A percentile compares a stretch with the other conserved stretches of the same genome.
phyloP scores from a whole-genome alignment of 2,329 filamentous ascomycete species.

The Paradendryphiella salina region DNA sequence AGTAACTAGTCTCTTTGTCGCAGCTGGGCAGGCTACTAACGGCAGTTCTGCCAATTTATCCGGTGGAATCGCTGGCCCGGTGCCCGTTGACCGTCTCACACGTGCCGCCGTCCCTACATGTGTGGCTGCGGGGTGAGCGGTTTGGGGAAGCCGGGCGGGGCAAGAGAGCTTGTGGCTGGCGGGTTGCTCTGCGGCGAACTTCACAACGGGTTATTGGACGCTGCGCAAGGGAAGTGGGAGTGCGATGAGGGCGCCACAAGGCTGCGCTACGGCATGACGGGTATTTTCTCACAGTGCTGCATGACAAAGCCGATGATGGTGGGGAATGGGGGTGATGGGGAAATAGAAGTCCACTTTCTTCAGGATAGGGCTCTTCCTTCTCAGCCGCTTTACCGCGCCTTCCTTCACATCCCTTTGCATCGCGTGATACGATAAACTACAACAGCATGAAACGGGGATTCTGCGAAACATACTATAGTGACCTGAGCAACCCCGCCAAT shows the following conservation, averaged over 20 bases:
- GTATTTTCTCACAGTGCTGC: constrained; percentile 1
- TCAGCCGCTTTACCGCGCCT: not conserved
- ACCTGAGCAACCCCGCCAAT: too few relatives aligned
- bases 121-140: constrained; percentile 21
- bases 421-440: too few relatives aligned
- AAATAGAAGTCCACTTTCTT: not conserved
- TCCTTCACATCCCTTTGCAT: not conserved
- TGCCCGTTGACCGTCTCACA: constrained; percentile 8
- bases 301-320: not conserved
- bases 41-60: constrained; percentile 27
- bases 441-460: too few relatives aligned
- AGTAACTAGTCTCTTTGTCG: not conserved
- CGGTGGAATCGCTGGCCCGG: constrained; percentile 28
- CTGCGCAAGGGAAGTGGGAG: not conserved
- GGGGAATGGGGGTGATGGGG: not conserved
- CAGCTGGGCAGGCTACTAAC: constrained; percentile 5
- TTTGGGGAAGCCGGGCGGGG: constrained; percentile 28
- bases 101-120: constrained; percentile 10
- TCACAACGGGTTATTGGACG: not conserved
- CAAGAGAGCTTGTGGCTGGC: not conserved
- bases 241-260: not conserved
- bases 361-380: not conserved
- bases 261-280: constrained; percentile 4
- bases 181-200: constrained; percentile 4
- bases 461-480: too few relatives aligned